Evolutionary conservation across 192 early-diverging fungal species (phyloP), one percentile per base, ranked within the genome.

Genomic region (Linnemannia hyalina): DNA sequence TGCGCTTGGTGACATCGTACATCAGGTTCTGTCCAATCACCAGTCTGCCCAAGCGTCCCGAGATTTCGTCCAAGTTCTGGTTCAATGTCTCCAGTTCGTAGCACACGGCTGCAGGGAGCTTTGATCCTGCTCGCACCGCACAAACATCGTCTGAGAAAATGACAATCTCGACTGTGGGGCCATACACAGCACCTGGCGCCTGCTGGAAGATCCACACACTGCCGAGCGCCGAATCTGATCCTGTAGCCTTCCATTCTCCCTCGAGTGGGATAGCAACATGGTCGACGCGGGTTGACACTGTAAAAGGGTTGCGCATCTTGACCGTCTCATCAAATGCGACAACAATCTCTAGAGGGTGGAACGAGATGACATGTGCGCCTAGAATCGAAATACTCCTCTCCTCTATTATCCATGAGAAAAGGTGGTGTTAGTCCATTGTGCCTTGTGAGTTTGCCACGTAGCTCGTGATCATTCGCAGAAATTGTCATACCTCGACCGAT

Each of bases 401-500:
- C 55, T 83, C 85, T 89, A 86, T 60, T 57, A 23, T 36, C 38
- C 38, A 40, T 23, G 41, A 7, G 11, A 22, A 55, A 23, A 23
- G 52, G 6, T 11, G 2, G 13, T 57, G 44, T 46, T 4, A 47
- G 22, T 49, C 23, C 49, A n/a, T 41, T 35, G 41, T 32, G 26
- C 40, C n/a, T 47, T 73, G 26, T 20, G 23, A 35, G 41, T 70
- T 35, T 70, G 38, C 16, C 38, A 70, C 2, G 36, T 35, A 70
- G 18, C 29, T 3, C 18, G 32, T 35, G 68, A 32, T 0, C n/a
- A 49, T 44, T 23, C 23, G 10, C 1, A 44, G 22, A 6, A 26
- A 15, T 6, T 52, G 20, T 4, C 71, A n/a, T 80, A 91, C 91
- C 90, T 84, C 83, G 78, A 40, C 90, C 96, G n/a, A 99, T 90